phyloP scores from a whole-genome alignment of 305 asterid genomes.

The Vinca major region DNA sequence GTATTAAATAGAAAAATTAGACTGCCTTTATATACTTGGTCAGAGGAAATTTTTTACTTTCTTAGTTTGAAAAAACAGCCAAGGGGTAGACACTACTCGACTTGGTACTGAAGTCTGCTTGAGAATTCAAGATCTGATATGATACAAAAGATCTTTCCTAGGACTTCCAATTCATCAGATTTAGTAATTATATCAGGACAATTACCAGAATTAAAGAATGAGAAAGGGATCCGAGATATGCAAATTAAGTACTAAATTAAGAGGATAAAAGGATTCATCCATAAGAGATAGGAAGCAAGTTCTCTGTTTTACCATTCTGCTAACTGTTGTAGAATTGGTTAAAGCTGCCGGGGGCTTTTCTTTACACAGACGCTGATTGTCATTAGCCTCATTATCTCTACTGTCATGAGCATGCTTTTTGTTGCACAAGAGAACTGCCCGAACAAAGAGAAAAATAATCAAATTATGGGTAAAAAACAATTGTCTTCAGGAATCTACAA shows the following conservation, averaged over 20 bases:
- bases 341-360: conserved; percentile 26
- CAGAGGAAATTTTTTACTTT: too few relatives aligned
- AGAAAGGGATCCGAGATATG: neutral
- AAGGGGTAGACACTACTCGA: neutral
- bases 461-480: neutral
- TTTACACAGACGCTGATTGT: conserved; percentile 30
- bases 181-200: neutral
- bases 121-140: conserved; percentile 3
- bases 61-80: neutral
- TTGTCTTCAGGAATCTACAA: neutral
- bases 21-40: too few relatives aligned
- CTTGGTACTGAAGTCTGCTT: neutral
- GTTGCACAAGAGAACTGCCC: conserved; percentile 35
- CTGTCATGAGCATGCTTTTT: conserved; percentile 24
- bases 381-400: conserved; percentile 26
- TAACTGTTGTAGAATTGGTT: conserved; percentile 28
- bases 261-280: conserved; percentile 6
- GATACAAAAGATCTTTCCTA: neutral
- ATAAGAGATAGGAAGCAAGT: conserved; percentile 6
- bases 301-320: conserved; percentile 37
- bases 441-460: neutral
- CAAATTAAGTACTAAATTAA: neutral
- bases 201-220: neutral
- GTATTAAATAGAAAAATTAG: neutral
- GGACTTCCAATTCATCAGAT: neutral